Conservation (phyloP, 495 filamentous ascomycete species). For the Viridothelium virens region DNA sequence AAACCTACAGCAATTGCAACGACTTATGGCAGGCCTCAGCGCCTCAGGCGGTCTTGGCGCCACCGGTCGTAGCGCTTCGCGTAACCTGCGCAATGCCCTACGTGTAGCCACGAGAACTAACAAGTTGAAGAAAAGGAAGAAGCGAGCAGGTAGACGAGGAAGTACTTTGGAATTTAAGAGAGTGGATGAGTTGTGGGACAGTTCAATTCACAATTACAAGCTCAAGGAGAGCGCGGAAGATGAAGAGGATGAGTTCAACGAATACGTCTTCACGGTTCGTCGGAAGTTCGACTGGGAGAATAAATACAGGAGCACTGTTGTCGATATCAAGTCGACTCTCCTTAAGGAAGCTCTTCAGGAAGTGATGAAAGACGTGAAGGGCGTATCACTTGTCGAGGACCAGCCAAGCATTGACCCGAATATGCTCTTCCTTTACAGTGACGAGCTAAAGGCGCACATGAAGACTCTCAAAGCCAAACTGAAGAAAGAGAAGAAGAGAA, state of each 20-base stretch:
- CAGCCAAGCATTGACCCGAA: slow-evolving; percentile 73
- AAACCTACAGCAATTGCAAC: slow-evolving; percentile 7
- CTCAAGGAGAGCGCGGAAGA: slow-evolving; percentile 72
- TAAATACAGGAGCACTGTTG: slow-evolving; percentile 67
- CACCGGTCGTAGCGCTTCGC: not conserved
- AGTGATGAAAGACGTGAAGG: slow-evolving; percentile 75
- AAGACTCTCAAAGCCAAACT: slow-evolving; percentile 60
- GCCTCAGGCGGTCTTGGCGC: not conserved
- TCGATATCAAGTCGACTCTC: slow-evolving; percentile 80
- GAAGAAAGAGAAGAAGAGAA: slow-evolving; percentile 56
- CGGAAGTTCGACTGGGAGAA: slow-evolving; percentile 84
- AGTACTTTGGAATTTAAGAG: slow-evolving; percentile 75
- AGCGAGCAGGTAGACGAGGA: slow-evolving; percentile 48
- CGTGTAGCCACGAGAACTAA: slow-evolving; percentile 23
- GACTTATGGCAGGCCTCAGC: slow-evolving; percentile 16
- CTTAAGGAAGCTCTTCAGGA: slow-evolving; percentile 65
- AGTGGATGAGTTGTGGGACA: slow-evolving; percentile 61
- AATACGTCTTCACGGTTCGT: slow-evolving; percentile 80
- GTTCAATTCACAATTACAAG: slow-evolving; percentile 72
- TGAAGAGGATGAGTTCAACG: slow-evolving; percentile 68
- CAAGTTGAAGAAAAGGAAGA: slow-evolving; percentile 39
- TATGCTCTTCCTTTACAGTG: slow-evolving; percentile 79
- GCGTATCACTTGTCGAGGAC: slow-evolving; percentile 72
- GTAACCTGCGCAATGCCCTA: slow-evolving; percentile 6
- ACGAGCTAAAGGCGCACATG: slow-evolving; percentile 58